phyloP scores from a whole-genome alignment of 768 basidiomycete genomes.

The Leccinellum rugosiceps region DNA sequence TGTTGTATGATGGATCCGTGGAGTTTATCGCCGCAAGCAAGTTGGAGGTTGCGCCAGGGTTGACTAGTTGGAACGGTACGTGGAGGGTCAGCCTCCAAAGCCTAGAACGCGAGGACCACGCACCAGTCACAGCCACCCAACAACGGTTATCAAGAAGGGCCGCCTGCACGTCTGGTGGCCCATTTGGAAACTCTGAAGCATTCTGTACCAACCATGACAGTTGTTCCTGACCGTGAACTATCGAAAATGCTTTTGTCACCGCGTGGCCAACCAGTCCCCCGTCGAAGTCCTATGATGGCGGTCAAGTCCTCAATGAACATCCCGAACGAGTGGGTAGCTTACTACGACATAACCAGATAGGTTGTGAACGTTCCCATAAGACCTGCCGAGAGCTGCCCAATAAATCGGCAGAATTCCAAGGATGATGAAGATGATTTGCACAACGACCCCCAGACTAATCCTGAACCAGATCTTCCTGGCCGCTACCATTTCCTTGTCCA shows the following conservation, averaged over 20 bases:
- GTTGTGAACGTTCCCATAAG: conserved; percentile 34
- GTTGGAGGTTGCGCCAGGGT: conserved; percentile 37
- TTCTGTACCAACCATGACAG: conserved; percentile 47
- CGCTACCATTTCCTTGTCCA: conserved; percentile 23
- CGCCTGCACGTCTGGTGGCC: conserved; percentile 39
- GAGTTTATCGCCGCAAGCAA: conserved; percentile 36
- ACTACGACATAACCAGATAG: conserved; percentile 60
- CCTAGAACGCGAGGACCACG: conserved; percentile 17
- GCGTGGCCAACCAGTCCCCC: conserved; percentile 48
- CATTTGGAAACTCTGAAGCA: conserved; percentile 44
- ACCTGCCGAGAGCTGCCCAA: conserved; percentile 56
- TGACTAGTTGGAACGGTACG: conserved; percentile 31
- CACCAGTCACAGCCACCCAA: conserved; percentile 57
- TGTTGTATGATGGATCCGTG: conserved; percentile 45
- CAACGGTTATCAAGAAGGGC: conserved; percentile 47
- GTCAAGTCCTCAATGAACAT: neutral
- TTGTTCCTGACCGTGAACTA: conserved; percentile 26
- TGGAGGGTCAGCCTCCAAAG: neutral
- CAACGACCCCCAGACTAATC: conserved; percentile 35
- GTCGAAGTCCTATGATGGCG: conserved; percentile 52
- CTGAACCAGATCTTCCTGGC: conserved; percentile 42
- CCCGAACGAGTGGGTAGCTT: conserved; percentile 10
- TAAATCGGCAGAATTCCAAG: conserved; percentile 53
- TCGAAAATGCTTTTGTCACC: conserved; percentile 39
- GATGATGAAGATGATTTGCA: conserved; percentile 41